Evolutionary conservation across 1,139 yeast genomes (phyloP).

Genomic region (Yamadazyma triangularis): DNA sequence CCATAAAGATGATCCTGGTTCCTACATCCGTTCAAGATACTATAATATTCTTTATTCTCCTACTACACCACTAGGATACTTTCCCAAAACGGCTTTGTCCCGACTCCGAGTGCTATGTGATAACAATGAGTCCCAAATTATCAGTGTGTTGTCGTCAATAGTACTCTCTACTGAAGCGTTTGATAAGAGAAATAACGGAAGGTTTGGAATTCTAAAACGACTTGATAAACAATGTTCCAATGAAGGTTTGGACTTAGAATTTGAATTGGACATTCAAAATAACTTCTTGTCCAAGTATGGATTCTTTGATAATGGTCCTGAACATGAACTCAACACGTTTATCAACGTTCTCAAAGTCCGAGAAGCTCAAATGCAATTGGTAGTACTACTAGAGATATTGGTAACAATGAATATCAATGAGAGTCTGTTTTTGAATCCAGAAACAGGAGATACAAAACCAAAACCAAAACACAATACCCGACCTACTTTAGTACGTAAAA

Average conservation of each 20-base stretch:
- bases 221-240: constrained; percentile 1
- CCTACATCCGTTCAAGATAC: constrained; percentile 36
- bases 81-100: constrained; percentile 57
- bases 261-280: constrained; percentile 14
- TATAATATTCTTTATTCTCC: constrained; percentile 48
- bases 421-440: constrained; percentile 15
- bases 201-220: constrained; percentile 20
- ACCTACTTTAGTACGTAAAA: constrained; percentile 36
- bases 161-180: constrained; percentile 27
- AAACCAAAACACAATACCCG: too few species aligned
- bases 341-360: constrained; percentile 48
- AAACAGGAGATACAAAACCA: constrained; percentile 15
- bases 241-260: constrained; percentile 4
- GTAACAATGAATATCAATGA: constrained; percentile 22
- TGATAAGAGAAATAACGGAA: constrained; percentile 36
- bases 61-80: constrained; percentile 51
- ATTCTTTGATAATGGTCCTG: constrained; percentile 5
- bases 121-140: constrained; percentile 18
- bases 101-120: constrained; percentile 37
- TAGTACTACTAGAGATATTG: constrained; percentile 49
- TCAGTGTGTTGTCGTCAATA: constrained; percentile 18
- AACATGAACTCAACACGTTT: constrained; percentile 9
- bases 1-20: constrained; percentile 19
- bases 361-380: constrained; percentile 65
- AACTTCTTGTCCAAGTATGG: constrained; percentile 14